Evolutionary conservation across 768 basidiomycete species (phyloP).

Genomic region (Hygrophorus pudorinus): DNA sequence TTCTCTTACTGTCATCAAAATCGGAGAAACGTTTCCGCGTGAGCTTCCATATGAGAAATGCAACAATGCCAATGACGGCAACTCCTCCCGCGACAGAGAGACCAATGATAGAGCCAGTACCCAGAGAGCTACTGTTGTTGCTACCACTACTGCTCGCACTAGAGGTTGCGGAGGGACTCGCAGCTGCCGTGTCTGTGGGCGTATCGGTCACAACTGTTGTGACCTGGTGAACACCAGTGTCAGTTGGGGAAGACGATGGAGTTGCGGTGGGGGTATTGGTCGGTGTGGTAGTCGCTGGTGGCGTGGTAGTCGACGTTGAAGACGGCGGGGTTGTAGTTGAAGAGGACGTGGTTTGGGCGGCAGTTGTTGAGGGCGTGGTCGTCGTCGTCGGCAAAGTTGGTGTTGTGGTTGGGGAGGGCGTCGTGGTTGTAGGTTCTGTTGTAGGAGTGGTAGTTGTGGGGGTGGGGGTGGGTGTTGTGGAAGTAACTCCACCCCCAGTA

Average conservation of each 20-base stretch:
- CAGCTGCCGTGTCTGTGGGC: constrained; percentile 11
- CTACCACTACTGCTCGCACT: constrained; percentile 12
- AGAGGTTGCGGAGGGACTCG: constrained; percentile 19
- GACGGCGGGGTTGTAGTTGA: constrained; percentile 10
- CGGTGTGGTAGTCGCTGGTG: constrained; percentile 2
- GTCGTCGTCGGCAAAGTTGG: background rate
- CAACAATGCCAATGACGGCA: constrained; percentile 58
- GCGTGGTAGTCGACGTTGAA: constrained; percentile 8
- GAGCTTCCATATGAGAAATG: constrained; percentile 81
- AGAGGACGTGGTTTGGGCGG: constrained; percentile 9
- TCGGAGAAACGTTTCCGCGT: constrained; percentile 66
- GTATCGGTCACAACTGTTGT: constrained; percentile 19
- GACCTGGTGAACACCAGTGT: constrained; percentile 12
- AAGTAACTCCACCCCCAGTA: background rate
- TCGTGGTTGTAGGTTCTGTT: background rate
- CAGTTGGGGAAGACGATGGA: constrained; percentile 7
- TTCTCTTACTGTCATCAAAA: constrained; percentile 71
- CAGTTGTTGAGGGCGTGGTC: background rate
- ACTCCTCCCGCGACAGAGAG: constrained; percentile 76
- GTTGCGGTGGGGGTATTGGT: constrained; percentile 3
- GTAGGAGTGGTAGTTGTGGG: background rate
- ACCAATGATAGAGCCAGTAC: constrained; percentile 69
- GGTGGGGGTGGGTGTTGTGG: background rate
- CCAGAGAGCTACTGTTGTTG: constrained; percentile 35
- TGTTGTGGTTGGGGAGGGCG: background rate